Percentiles rank a stretch among this genome's conserved stretches.
phyloP scores from a whole-genome alignment of 345 rosid species.

The Arabidopsis suecica region DNA sequence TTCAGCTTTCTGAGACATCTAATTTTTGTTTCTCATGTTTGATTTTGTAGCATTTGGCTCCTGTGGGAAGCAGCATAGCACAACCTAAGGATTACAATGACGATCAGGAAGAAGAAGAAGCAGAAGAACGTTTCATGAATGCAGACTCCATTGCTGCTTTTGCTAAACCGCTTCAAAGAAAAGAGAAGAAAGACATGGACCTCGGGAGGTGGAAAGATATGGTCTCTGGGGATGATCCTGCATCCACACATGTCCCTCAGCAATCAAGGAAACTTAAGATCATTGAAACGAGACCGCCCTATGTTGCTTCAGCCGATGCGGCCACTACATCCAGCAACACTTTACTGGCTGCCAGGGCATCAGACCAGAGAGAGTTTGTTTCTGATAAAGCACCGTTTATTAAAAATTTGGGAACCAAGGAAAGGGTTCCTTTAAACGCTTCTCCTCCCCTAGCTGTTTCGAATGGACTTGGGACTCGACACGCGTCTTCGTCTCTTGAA shows the following conservation, averaged over 20 bases:
- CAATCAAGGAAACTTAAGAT: slow-evolving; percentile 33
- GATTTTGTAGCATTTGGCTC: slow-evolving; percentile 66
- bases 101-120: slow-evolving; percentile 42
- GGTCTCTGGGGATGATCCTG: slow-evolving; percentile 39
- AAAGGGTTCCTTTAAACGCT: slow-evolving; percentile 31
- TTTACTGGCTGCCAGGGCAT: slow-evolving; percentile 34
- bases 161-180: slow-evolving; percentile 75
- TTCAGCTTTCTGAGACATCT: background rate
- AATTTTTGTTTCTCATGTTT: slow-evolving; percentile 5
- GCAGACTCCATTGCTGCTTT: slow-evolving; percentile 54
- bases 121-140: slow-evolving; percentile 48
- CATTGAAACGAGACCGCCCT: slow-evolving; percentile 7
- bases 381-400: slow-evolving; percentile 33
- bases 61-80: slow-evolving; percentile 41
- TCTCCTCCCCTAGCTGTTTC: slow-evolving; percentile 31
- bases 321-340: slow-evolving; percentile 41
- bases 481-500: slow-evolving; percentile 56
- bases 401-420: slow-evolving; percentile 13
- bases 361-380: slow-evolving; percentile 33
- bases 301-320: slow-evolving; percentile 25
- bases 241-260: slow-evolving; percentile 12
- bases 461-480: slow-evolving; percentile 44
- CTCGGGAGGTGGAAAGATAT: slow-evolving; percentile 61
- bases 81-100: slow-evolving; percentile 27
- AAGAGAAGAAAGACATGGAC: slow-evolving; percentile 63